These are phyloP conservation scores for Salix koriyanagi DNA, from an alignment of 345 rosid genomes.

Conservation along the genomic window DNA sequence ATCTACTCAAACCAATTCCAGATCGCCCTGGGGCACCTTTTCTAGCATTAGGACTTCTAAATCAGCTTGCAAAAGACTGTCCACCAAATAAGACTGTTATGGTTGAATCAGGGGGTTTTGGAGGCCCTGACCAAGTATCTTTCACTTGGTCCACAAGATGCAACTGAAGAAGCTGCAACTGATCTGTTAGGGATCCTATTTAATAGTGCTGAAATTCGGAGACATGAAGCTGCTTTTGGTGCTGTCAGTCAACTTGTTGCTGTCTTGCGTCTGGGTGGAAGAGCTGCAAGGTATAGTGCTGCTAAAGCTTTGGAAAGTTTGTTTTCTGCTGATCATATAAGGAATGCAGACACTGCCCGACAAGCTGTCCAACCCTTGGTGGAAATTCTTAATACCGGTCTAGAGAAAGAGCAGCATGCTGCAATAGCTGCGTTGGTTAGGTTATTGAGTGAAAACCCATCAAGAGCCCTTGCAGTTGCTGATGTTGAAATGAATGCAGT, in stretches of 20 bases:
- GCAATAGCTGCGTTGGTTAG: constrained; percentile 95
- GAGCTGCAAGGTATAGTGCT: constrained; percentile 94
- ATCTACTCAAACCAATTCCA: constrained; percentile 97
- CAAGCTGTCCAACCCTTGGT: constrained; percentile 99
- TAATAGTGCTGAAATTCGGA: constrained; percentile 86
- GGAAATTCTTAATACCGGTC: constrained; percentile 91
- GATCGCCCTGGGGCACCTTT: constrained; percentile 99
- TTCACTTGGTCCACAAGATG: constrained; percentile 97
- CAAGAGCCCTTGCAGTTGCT: constrained; percentile 90
- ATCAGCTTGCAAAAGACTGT: constrained; percentile 89
- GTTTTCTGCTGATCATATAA: constrained; percentile 92
- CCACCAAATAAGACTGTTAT: constrained; percentile 81
- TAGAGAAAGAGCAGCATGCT: constrained; percentile 97
- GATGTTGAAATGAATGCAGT: constrained; percentile 99
- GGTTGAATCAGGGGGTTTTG: constrained; percentile 96
- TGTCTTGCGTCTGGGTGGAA: constrained; percentile 92
- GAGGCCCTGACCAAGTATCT: constrained; percentile 95
- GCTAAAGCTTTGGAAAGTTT: constrained; percentile 96
- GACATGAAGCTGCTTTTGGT: constrained; percentile 93
- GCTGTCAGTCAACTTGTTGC: constrained; percentile 96
- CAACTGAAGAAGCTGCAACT: constrained; percentile 98
- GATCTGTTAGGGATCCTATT: constrained; percentile 85
- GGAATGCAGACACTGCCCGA: constrained; percentile 88
- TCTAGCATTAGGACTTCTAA: constrained; percentile 82
- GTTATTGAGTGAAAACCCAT: constrained; percentile 91